Percentiles rank a stretch among this genome's conserved stretches.
These are phyloP conservation scores for Sorghum bicolor DNA, from an alignment of 176 grass and related monocot species.

Conservation along the genomic window DNA sequence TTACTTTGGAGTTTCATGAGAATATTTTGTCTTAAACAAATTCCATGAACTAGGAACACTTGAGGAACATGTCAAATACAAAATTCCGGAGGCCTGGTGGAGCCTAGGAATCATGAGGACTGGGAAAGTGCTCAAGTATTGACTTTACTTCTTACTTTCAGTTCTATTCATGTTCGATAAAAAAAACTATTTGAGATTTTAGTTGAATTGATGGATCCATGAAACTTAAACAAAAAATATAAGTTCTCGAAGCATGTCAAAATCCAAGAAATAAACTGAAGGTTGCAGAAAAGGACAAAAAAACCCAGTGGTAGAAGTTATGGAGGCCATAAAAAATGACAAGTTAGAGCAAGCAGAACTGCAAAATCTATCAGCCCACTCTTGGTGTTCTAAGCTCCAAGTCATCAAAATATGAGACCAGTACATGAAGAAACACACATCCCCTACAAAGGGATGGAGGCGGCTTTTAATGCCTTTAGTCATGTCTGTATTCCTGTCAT, in stretches of 20 bases:
- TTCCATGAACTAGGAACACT: neutral
- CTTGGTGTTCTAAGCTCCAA: slow-evolving; percentile 20
- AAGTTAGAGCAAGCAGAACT: neutral
- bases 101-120: neutral
- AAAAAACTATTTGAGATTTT: neutral
- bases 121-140: neutral
- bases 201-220: neutral
- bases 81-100: neutral
- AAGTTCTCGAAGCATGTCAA: neutral
- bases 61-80: neutral
- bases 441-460: neutral
- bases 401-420: slow-evolving; percentile 24
- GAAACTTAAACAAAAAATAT: neutral
- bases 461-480: neutral
- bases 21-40: neutral
- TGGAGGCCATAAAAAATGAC: neutral
- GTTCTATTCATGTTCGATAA: neutral
- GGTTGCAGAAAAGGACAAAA: slow-evolving; percentile 2
- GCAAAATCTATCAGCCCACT: neutral
- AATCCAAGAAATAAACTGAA: neutral
- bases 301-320: neutral
- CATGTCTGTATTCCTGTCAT: neutral
- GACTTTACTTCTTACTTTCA: neutral
- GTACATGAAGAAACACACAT: neutral
- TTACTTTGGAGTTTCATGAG: neutral